Evolutionary conservation across 1,284 basidiomycete genomes (phyloP).

Genomic region (Rhizoctonia solani): DNA sequence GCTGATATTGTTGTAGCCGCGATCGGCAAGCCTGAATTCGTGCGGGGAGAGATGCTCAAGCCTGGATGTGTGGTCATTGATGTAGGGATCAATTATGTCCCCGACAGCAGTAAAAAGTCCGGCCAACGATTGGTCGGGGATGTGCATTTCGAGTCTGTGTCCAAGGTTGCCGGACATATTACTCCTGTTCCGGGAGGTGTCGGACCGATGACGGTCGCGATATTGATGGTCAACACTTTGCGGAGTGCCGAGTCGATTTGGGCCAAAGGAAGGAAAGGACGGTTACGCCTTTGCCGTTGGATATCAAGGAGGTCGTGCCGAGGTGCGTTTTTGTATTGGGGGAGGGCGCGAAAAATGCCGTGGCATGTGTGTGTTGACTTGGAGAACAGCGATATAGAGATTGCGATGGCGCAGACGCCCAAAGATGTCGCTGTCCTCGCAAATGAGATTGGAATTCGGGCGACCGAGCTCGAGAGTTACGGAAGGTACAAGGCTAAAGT

Average conservation of each 20-base stretch:
- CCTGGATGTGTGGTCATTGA: conserved; percentile 92
- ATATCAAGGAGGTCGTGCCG: conserved; percentile 83
- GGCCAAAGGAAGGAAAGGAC: conserved; percentile 67
- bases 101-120: conserved; percentile 89
- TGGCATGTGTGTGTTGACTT: neutral
- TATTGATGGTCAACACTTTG: conserved; percentile 97
- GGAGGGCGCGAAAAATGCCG: neutral
- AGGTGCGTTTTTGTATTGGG: too few relatives aligned
- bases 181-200: conserved; percentile 99
- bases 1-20: conserved; percentile 95
- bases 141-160: conserved; percentile 83
- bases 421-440: conserved; percentile 87
- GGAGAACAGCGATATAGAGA: conserved; percentile 81
- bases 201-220: conserved; percentile 98
- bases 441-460: conserved; percentile 83
- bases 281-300: conserved; percentile 79
- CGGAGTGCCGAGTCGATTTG: conserved; percentile 82
- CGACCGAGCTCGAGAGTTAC: conserved; percentile 91
- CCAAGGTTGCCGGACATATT: conserved; percentile 81
- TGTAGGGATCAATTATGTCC: conserved; percentile 96
- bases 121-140: conserved; percentile 97
- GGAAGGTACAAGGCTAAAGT: conserved; percentile 98
- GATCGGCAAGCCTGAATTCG: conserved; percentile 88
- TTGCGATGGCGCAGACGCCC: conserved; percentile 93
- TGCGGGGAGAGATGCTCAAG: conserved; percentile 96